Evolutionary conservation across 148 eudicot genomes (phyloP).

Genomic region (Chenopodium berlandieri): DNA sequence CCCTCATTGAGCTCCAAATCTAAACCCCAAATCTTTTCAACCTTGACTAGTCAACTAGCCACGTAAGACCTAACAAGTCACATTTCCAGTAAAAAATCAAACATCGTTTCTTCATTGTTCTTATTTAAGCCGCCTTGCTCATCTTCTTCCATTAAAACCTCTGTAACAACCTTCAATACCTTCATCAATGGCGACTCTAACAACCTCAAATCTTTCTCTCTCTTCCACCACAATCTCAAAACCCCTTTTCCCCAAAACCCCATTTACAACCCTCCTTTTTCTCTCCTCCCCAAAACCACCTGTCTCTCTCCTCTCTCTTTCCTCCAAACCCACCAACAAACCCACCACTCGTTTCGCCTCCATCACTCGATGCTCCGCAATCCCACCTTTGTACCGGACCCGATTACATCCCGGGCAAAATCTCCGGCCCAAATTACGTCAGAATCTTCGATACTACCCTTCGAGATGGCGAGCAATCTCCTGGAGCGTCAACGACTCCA

Average conservation of each 20-base stretch:
- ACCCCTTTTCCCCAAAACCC: not conserved
- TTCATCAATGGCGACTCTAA: not conserved
- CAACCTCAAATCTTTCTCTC: not conserved
- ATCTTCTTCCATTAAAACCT: not conserved
- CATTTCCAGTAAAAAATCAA: too few relatives aligned
- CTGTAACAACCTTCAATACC: not conserved
- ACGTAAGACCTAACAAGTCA: too few relatives aligned
- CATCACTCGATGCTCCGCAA: not conserved
- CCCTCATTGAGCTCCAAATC: too few relatives aligned
- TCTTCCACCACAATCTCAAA: not conserved
- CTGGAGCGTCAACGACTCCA: constrained; percentile 90
- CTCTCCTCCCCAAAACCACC: not conserved
- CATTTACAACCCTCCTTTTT: not conserved
- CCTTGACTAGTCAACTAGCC: too few relatives aligned
- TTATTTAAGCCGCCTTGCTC: not conserved
- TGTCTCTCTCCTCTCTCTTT: not conserved
- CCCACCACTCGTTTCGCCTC: not conserved
- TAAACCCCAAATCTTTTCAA: too few relatives aligned
- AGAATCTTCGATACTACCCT: constrained; percentile 90
- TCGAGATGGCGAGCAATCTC: constrained; percentile 94
- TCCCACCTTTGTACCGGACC: not conserved
- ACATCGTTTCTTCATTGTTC: too few relatives aligned
- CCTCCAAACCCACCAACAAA: not conserved
- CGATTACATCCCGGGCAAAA: constrained; percentile 40
- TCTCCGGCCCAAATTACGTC: constrained; percentile 69